phyloP scores from a whole-genome alignment of 192 early-diverging fungal genomes.

The Rhizoclosmatium sp. region DNA sequence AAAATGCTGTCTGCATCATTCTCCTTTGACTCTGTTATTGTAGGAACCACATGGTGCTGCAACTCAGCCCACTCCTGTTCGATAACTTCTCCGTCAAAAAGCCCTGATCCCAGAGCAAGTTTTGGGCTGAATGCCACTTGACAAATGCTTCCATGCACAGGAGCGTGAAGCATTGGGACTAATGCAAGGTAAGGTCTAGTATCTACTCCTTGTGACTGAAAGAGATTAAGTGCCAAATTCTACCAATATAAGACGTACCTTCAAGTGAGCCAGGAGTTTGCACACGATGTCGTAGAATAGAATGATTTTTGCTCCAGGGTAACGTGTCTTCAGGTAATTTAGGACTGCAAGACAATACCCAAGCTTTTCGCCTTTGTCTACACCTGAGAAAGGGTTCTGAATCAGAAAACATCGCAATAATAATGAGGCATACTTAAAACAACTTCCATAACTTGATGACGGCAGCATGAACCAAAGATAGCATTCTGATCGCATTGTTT shows the following conservation, averaged over 20 bases:
- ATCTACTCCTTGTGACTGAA: background rate
- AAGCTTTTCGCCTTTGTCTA: constrained; percentile 4
- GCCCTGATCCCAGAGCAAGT: background rate
- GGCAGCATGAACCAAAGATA: background rate
- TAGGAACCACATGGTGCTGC: background rate
- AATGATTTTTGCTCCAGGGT: background rate
- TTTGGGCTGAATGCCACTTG: background rate
- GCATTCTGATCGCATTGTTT: background rate
- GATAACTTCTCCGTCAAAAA: background rate
- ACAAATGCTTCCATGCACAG: background rate
- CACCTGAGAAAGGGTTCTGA: no score
- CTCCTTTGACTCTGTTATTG: background rate
- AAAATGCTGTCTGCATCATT: constrained; percentile 3
- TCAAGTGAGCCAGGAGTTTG: background rate
- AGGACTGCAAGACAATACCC: background rate
- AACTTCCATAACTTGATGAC: background rate
- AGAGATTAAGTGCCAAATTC: background rate
- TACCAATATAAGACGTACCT: background rate
- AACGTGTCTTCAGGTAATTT: background rate
- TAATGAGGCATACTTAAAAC: no score
- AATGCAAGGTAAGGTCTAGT: background rate
- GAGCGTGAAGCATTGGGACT: no score
- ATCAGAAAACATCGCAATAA: no score
- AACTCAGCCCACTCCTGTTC: background rate
- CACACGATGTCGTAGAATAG: constrained; percentile 5